Percentiles rank a stretch among this genome's conserved stretches.
Evolutionary conservation across 805 yeast genomes (phyloP).

Genomic region (Wickerhamiella sorbophila): DNA sequence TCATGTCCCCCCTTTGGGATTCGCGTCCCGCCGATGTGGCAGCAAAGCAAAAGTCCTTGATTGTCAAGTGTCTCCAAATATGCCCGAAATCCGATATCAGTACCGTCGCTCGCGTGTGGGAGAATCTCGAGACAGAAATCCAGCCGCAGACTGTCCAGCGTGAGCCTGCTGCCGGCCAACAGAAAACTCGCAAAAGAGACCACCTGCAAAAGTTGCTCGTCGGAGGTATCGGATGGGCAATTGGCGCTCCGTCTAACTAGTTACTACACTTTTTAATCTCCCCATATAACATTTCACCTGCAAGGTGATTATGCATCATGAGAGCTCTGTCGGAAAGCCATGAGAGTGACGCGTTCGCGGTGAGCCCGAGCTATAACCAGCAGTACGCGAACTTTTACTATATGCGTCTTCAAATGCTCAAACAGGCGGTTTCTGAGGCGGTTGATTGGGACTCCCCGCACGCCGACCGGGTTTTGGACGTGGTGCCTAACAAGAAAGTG

Average conservation of each 20-base stretch:
- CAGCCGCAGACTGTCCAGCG: not conserved
- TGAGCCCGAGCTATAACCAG: slow-evolving; percentile 12
- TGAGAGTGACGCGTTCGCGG: not conserved
- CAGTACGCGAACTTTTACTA: slow-evolving; percentile 49
- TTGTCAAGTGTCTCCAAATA: slow-evolving; percentile 37
- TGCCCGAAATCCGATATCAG: slow-evolving; percentile 44
- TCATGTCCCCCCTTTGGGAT: slow-evolving; percentile 34
- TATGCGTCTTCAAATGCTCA: slow-evolving; percentile 35
- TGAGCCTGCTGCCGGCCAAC: not conserved
- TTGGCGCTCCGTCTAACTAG: slow-evolving; percentile 31
- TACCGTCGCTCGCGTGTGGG: slow-evolving; percentile 50
- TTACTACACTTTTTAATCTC: no score
- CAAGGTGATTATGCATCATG: no score
- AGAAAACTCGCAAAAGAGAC: slow-evolving; percentile 22
- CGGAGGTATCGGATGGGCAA: slow-evolving; percentile 50
- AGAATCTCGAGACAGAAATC: slow-evolving; percentile 13
- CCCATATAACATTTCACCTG: no score
- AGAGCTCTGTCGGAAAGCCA: not conserved
- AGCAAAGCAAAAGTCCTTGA: slow-evolving; percentile 38
- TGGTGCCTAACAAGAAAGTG: slow-evolving; percentile 43
- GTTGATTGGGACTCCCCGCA: slow-evolving; percentile 44
- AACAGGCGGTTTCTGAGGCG: slow-evolving; percentile 31
- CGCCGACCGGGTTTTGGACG: slow-evolving; percentile 42
- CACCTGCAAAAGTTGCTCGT: slow-evolving; percentile 38
- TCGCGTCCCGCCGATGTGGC: slow-evolving; percentile 32